A percentile compares a stretch with the other conserved stretches of the same genome.
Conservation (phyloP, 1,284 basidiomycete genomes). For the Singerocomus inundabilis region DNA sequence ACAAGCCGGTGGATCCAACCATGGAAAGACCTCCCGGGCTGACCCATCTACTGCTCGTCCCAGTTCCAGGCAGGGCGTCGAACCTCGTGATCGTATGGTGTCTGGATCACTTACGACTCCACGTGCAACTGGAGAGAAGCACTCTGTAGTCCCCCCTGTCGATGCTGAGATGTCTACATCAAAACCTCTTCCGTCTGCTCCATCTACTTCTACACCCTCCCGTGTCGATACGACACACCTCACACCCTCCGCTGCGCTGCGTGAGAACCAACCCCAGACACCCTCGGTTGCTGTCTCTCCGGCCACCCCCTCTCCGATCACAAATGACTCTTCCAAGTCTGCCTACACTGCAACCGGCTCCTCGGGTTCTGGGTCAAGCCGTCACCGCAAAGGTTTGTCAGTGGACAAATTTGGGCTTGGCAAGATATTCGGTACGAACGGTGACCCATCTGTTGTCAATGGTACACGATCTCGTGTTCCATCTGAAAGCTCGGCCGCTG, state of each 20-base stretch:
- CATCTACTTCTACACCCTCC: constrained; percentile 17
- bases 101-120: constrained; percentile 15
- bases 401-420: constrained; percentile 75
- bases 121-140: constrained; percentile 21
- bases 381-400: constrained; percentile 61
- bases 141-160: neutral
- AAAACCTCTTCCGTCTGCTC: constrained; percentile 28
- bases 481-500: constrained; percentile 40
- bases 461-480: constrained; percentile 39
- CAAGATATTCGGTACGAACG: constrained; percentile 51
- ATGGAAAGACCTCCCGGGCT: constrained; percentile 23
- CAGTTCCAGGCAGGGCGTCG: constrained; percentile 15
- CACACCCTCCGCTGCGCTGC: constrained; percentile 21
- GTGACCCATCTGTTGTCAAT: constrained; percentile 26
- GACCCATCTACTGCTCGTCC: constrained; percentile 11
- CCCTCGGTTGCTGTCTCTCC: constrained; percentile 46
- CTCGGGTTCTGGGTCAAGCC: constrained; percentile 44
- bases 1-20: constrained; percentile 16
- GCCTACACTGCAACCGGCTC: constrained; percentile 35
- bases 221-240: constrained; percentile 25
- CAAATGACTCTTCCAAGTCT: constrained; percentile 34
- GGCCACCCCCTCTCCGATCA: constrained; percentile 46
- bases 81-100: constrained; percentile 16
- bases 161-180: neutral
- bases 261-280: constrained; percentile 31